Conservation (phyloP, 148 eudicot species). For the Persicaria tinctoria region DNA sequence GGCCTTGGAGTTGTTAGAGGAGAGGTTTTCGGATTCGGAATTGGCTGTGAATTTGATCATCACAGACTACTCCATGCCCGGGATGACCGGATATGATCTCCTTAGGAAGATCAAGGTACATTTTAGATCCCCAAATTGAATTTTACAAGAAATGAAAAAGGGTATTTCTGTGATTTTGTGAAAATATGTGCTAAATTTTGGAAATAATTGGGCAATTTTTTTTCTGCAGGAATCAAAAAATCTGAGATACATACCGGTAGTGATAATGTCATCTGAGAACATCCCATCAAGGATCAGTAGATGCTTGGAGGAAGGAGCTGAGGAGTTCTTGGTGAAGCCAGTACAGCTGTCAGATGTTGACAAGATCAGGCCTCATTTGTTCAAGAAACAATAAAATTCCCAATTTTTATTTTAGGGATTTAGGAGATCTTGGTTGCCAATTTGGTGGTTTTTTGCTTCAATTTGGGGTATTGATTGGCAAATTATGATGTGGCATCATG, state of each 20-base stretch:
- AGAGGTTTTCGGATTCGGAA: neutral
- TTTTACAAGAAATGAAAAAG: neutral
- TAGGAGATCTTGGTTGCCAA: neutral
- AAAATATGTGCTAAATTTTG: neutral
- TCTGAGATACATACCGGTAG: slow-evolving; percentile 54
- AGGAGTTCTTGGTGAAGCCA: slow-evolving; percentile 61
- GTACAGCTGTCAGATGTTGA: slow-evolving; percentile 54
- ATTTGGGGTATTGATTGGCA: neutral
- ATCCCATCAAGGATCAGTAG: slow-evolving; percentile 59
- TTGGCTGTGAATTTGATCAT: slow-evolving; percentile 28
- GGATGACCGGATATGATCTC: slow-evolving; percentile 33
- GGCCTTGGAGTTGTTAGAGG: slow-evolving; percentile 25
- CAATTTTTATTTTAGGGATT: neutral
- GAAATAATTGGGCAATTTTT: slow-evolving; percentile 11
- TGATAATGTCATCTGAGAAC: slow-evolving; percentile 77
- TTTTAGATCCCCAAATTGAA: neutral
- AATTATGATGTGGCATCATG: neutral
- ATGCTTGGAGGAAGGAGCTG: slow-evolving; percentile 69
- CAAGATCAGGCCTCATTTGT: slow-evolving; percentile 46
- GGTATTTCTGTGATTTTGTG: neutral
- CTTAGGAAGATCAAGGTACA: slow-evolving; percentile 33
- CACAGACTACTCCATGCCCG: slow-evolving; percentile 38
- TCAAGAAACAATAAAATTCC: slow-evolving; percentile 19
- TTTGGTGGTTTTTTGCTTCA: neutral
- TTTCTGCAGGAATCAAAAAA: slow-evolving; percentile 38